Evolutionary conservation across 257 asterid species (phyloP).

Genomic region (Nicotiana undulata): DNA sequence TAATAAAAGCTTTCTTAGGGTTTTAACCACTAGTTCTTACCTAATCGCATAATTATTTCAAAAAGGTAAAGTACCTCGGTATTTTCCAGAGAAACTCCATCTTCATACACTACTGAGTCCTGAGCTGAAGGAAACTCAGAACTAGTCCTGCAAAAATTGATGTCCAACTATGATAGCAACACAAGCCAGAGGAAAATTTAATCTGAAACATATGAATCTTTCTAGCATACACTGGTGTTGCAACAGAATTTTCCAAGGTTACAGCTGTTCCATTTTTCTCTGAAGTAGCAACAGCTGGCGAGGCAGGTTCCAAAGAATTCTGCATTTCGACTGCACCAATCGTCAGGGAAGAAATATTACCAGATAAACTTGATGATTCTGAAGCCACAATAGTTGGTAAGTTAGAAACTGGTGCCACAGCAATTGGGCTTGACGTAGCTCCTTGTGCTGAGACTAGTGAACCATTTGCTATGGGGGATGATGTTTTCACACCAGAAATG

Average conservation of each 20-base stretch:
- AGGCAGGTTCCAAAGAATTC: slow-evolving; percentile 32
- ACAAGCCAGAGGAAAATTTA: slow-evolving; percentile 9
- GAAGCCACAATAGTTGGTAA: slow-evolving; percentile 30
- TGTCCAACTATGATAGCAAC: neutral
- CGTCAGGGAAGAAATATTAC: slow-evolving; percentile 31
- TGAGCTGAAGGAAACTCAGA: slow-evolving; percentile 31
- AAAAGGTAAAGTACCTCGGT: slow-evolving; percentile 41
- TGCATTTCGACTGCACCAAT: slow-evolving; percentile 29
- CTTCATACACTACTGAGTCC: slow-evolving; percentile 36
- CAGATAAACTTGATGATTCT: slow-evolving; percentile 36
- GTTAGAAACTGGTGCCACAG: slow-evolving; percentile 40
- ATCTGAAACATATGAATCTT: neutral
- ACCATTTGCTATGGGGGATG: slow-evolving; percentile 28
- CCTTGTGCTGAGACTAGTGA: slow-evolving; percentile 28
- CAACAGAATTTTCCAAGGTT: slow-evolving; percentile 21
- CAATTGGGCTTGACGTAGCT: slow-evolving; percentile 46
- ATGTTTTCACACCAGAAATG: slow-evolving; percentile 33
- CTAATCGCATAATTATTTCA: neutral
- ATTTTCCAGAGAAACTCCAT: slow-evolving; percentile 28
- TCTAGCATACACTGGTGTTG: slow-evolving; percentile 41
- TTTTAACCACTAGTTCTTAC: neutral
- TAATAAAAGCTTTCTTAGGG: neutral
- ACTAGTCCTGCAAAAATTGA: slow-evolving; percentile 34
- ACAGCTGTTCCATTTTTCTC: slow-evolving; percentile 28
- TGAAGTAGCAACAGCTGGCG: slow-evolving; percentile 28